These are phyloP conservation scores for Lasiosphaeria ovina DNA, from an alignment of 495 filamentous ascomycete species.

Conservation along the genomic window DNA sequence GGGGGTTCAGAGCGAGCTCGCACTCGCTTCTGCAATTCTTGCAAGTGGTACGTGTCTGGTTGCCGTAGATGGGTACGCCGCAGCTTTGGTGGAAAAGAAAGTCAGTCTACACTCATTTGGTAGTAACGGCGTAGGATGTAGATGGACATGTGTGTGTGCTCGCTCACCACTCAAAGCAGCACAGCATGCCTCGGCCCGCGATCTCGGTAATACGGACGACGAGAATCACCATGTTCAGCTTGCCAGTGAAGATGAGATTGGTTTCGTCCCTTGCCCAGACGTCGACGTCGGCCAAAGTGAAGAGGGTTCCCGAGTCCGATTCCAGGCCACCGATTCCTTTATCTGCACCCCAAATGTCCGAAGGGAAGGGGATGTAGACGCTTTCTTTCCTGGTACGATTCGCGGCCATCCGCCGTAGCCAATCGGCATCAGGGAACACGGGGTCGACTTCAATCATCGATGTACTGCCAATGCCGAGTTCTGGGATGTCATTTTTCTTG, in stretches of 20 bases:
- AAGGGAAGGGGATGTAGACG: conserved; percentile 52
- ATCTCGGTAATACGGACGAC: conserved; percentile 51
- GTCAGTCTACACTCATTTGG: not conserved
- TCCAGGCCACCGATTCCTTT: conserved; percentile 39
- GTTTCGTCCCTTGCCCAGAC: conserved; percentile 46
- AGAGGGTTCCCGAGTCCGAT: conserved; percentile 45
- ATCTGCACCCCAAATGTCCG: conserved; percentile 52
- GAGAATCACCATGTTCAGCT: conserved; percentile 55
- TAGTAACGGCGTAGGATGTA: too few species aligned
- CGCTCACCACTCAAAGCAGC: conserved; percentile 58
- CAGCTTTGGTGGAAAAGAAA: conserved; percentile 40
- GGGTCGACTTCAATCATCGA: conserved; percentile 61
- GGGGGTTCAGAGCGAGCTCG: conserved; percentile 53
- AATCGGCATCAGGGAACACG: conserved; percentile 53
- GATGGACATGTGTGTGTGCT: not conserved
- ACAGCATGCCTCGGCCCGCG: conserved; percentile 47
- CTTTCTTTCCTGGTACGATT: conserved; percentile 52
- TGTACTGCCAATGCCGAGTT: conserved; percentile 43
- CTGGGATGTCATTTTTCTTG: conserved; percentile 25
- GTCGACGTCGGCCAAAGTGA: conserved; percentile 60
- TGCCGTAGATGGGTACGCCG: conserved; percentile 54
- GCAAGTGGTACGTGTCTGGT: conserved; percentile 45
- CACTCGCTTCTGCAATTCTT: conserved; percentile 49
- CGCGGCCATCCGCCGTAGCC: conserved; percentile 53
- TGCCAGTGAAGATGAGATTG: conserved; percentile 52